Conservation (phyloP, 139 green algal genomes). For the Volvox reticuliferus region DNA sequence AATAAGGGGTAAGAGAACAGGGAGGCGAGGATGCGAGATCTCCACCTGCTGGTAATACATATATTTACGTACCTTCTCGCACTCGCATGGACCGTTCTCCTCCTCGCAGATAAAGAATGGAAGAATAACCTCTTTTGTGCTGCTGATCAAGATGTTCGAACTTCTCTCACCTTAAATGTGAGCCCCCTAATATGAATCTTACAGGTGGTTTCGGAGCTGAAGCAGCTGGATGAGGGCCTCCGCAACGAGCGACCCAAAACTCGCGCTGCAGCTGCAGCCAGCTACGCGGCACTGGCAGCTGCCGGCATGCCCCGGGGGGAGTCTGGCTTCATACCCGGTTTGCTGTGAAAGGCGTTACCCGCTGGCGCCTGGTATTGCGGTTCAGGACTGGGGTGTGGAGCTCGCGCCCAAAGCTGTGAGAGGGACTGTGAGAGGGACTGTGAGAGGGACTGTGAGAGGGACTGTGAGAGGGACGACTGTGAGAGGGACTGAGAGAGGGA, state of each 20-base stretch:
- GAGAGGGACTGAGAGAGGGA: no score
- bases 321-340: not conserved
- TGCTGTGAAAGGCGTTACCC: not conserved
- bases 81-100: not conserved
- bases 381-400: no score
- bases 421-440: no score
- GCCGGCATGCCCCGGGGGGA: not conserved
- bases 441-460: no score
- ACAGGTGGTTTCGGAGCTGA: conserved; percentile 27
- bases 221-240: not conserved
- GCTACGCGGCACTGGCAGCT: conserved; percentile 18
- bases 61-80: not conserved
- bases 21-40: no score
- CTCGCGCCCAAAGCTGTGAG: no score
- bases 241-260: conserved; percentile 14
- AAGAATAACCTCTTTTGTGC: no score
- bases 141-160: no score
- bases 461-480: no score
- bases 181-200: not conserved
- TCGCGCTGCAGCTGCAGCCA: conserved; percentile 9
- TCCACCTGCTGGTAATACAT: no score
- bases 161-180: no score
- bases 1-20: not conserved
- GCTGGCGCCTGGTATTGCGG: not conserved
- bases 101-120: not conserved